Base-by-base conservation (phyloP, 2,329 filamentous ascomycete genomes). In the Drechslerella dactyloides region DNA sequence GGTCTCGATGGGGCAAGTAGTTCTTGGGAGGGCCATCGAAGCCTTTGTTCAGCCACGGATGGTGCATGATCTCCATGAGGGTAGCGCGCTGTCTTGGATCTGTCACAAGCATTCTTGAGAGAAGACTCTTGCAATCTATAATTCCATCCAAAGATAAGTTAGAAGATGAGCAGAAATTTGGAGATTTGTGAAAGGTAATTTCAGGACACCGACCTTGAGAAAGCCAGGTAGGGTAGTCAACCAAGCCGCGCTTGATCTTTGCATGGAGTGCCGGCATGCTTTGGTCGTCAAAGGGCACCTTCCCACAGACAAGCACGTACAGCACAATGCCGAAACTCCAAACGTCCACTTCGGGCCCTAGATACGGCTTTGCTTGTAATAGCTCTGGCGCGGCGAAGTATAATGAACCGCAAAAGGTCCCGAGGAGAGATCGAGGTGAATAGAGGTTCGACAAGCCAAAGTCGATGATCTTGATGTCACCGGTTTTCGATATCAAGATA, bases 371-470 rank as follows among this genome's bases (percentile, higher is more conserved):
- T 17, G 94, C 94, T 64, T 93, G 94, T 78, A 99, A 97, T 72
- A 99, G 93, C 80, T 99, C 94, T 6, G 94, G 94, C 0, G 94
- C 94, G 15, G 94, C 94, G 80, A 99, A 99, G 80, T 99, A 99
- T 52, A 94, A 93, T 78, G 93, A 97, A 59, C 94, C 94, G 78
- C 94, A 99, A 79, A 93, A 97, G 0, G 94, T 99, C 82, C 97
- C 97, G 77, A 99, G 86, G 79, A 99, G 97, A 79, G 99, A 99
- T 30, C 94, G 94, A 79, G 99, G 94, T 0, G 94, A 97, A 93
- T 99, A 99, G 81, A 99, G 97, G 79, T 99, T 99, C 83, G 93
- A 97, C 68, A 99, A 84, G 66, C 94, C 94, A 76, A 99, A 99
- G 81, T 99, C 94, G 77, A 94, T 94, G 81, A 99, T 99, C 83